Evolutionary conservation across 306 rosid species (phyloP), one percentile per base, ranked within the genome.

Genomic region (Vigna hirtella): DNA sequence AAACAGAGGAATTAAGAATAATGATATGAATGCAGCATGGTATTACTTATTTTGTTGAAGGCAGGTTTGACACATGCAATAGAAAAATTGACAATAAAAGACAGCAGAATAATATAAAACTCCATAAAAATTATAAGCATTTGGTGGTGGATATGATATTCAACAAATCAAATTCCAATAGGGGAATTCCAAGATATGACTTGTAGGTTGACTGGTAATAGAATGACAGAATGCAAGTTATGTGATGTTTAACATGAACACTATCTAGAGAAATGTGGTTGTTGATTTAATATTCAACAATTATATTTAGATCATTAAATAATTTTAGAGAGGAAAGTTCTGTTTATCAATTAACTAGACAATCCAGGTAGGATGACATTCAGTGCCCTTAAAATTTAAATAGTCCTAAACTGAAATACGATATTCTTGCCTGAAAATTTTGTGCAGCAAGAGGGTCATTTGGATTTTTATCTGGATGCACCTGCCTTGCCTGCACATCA

Each of bases 391-490:
- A 66, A 71, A 61, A 15, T 17, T 40, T 62, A 66, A 71, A 61
- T 34, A 63, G 45, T 43, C 50, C 76, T 17, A 18, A 17, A 40
- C 51, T 10, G 32, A 65, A 66, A 43, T 17, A 77, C 51, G 38
- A 69, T 74, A 82, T 30, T 72, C 86, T 87, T 72, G 74, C 98
- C 98, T 95, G 99, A 85, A 95, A 95, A 71, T 95, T 93, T 62
- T 95, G 94, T 7, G 99, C 99, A 17, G 99, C 99, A 32, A 83
- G 93, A 53, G 99, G 99, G 77, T 95, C 93, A 74, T 93, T 93
- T 26, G 96, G 99, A 88, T 95, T 95, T 87, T 95, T 95, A 82
- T 95, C 99, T 7, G 99, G 99, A 87, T 95, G 99, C 75, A 95
- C 99, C 85, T 95, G 99, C 7, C 99, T 87, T 49, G 99, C 99